Conservation (phyloP, 108 stramenopile genomes). For the Nannochloropsis salina region DNA sequence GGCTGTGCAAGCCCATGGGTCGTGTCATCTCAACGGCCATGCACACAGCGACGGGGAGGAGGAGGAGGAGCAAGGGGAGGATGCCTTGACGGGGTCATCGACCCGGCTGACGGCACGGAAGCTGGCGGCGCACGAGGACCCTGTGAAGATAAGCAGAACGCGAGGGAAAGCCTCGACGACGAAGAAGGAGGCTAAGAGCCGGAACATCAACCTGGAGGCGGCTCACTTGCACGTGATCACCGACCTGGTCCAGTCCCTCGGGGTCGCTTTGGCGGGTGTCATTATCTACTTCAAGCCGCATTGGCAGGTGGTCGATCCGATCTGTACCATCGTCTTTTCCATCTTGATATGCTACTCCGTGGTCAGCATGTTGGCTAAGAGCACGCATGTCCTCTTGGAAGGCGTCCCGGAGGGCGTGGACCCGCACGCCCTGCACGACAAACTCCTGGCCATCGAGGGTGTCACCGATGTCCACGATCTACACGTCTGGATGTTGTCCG, state of each 20-base stretch:
- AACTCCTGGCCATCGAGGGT: constrained; percentile 25
- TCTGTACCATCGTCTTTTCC: constrained; percentile 83
- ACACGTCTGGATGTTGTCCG: constrained; percentile 38
- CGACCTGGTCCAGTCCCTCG: constrained; percentile 81
- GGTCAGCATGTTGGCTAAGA: constrained; percentile 60
- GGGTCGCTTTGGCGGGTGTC: constrained; percentile 78
- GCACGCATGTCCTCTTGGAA: constrained; percentile 74
- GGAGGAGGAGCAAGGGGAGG: constrained; percentile 41
- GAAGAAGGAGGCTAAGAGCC: constrained; percentile 23
- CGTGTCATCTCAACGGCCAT: constrained; percentile 14
- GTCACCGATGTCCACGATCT: constrained; percentile 46
- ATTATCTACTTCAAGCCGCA: constrained; percentile 69
- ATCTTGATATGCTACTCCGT: constrained; percentile 74
- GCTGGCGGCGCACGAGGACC: constrained; percentile 18
- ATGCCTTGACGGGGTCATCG: constrained; percentile 33
- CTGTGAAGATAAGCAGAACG: constrained; percentile 10
- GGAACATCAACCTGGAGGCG: constrained; percentile 79
- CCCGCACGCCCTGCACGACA: constrained; percentile 55
- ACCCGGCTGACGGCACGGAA: constrained; percentile 35
- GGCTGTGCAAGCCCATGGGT: neutral
- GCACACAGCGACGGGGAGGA: constrained; percentile 43
- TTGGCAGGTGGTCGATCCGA: constrained; percentile 69
- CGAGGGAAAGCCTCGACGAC: neutral
- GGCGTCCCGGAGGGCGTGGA: constrained; percentile 73
- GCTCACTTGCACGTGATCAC: constrained; percentile 87